Conservation (phyloP, 2,329 filamentous ascomycete species). For the Colletotrichum karsti region DNA sequence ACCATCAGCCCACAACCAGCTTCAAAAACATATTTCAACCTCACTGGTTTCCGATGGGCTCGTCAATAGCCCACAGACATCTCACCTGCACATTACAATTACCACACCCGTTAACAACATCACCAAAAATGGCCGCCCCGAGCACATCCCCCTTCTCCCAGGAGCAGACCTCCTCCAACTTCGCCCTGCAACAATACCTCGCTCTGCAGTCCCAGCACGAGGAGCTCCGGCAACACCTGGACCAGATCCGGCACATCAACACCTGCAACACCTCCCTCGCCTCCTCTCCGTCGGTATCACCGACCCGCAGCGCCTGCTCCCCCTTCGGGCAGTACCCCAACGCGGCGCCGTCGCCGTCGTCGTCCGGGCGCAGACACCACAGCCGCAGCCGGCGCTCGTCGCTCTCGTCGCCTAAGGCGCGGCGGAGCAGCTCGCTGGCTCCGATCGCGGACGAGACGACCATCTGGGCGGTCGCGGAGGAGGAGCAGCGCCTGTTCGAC, state of each 20-base stretch:
- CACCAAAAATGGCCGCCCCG: constrained; percentile 21
- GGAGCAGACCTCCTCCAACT: constrained; percentile 51
- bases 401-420: constrained; percentile 31
- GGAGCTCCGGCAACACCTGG: constrained; percentile 58
- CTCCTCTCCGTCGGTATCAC: constrained; percentile 67
- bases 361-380: constrained; percentile 47
- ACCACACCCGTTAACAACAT: constrained; percentile 14
- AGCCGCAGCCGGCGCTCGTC: constrained; percentile 52
- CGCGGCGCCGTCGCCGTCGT: background rate
- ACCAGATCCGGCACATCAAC: constrained; percentile 55
- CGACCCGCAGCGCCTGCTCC: constrained; percentile 62
- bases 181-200: constrained; percentile 63
- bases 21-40: background rate
- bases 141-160: constrained; percentile 7
- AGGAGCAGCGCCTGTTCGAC: constrained; percentile 62
- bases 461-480: constrained; percentile 56
- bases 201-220: constrained; percentile 63
- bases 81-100: constrained; percentile 28
- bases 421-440: constrained; percentile 34
- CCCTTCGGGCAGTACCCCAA: constrained; percentile 30
- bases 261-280: constrained; percentile 43
- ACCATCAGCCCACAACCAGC: background rate
- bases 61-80: constrained; percentile 28
- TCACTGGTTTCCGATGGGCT: constrained; percentile 29
- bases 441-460: constrained; percentile 57